These are phyloP conservation scores for Penicillium decumbens DNA, from an alignment of 2,329 filamentous ascomycete genomes.

Conservation along the genomic window DNA sequence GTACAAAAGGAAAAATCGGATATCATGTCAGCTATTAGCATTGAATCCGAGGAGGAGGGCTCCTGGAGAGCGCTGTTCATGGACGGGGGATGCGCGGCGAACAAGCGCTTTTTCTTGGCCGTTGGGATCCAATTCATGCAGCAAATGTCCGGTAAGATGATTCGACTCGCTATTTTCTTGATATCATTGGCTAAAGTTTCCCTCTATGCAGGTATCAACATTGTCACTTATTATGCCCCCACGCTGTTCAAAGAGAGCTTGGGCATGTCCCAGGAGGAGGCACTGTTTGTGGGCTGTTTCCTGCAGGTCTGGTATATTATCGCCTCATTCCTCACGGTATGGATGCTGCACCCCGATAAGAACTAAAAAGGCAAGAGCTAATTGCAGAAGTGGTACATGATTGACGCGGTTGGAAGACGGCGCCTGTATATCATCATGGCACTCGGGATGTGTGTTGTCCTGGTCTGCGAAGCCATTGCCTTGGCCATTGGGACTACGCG, in stretches of 20 bases:
- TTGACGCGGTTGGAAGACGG: constrained; percentile 13
- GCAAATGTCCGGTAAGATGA: constrained; percentile 21
- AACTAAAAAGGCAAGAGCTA: neutral
- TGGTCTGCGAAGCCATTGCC: constrained; percentile 24
- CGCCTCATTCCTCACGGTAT: constrained; percentile 28
- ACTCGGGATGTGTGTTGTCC: constrained; percentile 21
- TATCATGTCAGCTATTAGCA: constrained; percentile 8
- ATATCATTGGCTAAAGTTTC: neutral
- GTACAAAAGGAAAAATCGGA: constrained; percentile 14
- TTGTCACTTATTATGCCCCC: constrained; percentile 26
- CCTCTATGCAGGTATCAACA: constrained; percentile 13
- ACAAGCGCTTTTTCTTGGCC: constrained; percentile 16
- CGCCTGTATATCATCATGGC: constrained; percentile 15
- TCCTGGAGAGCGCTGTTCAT: constrained; percentile 15
- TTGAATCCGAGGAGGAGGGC: constrained; percentile 15
- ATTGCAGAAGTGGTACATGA: constrained; percentile 13
- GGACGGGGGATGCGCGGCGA: constrained; percentile 12
- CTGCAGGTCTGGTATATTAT: constrained; percentile 29
- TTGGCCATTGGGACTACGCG: constrained; percentile 15
- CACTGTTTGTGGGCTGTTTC: constrained; percentile 26
- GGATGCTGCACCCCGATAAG: constrained; percentile 16
- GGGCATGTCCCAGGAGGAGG: constrained; percentile 22
- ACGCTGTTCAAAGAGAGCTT: constrained; percentile 23
- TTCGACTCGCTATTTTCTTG: neutral
- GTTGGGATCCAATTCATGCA: constrained; percentile 23